Base-by-base conservation (phyloP, 805 yeast species). In the Groenewaldozyma salmanticensis region DNA sequence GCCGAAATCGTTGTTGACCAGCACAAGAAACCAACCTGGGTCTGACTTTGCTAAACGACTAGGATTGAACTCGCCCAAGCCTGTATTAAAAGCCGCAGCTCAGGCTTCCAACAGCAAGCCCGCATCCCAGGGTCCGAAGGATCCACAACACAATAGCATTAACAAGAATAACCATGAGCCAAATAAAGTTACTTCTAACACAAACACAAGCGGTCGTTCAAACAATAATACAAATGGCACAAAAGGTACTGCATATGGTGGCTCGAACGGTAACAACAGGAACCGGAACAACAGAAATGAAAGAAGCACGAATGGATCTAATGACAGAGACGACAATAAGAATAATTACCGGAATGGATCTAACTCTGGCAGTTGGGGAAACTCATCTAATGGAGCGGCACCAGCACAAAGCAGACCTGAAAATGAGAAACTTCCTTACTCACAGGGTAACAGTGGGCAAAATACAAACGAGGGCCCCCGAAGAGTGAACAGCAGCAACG, bases 151-250 rank as follows among this genome's bases (percentile, higher is more conserved):
- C 39, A 21, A 11, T 9, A 11, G 11, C 36, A n/a, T 36, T 33
- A 13, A 9, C 39, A 9, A 34, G n/a, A n/a, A 20, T 9, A 18
- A 15, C 37, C 29, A 9, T 24, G 29, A 7, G 13, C 13, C 29
- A 24, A 24, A 24, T 24, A 24, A 24, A 9, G 11, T 24, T 9
- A 9, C 29, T 7, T 13, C 21, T n/a, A n/a, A n/a, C n/a, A n/a
- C n/a, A n/a, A n/a, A n/a, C n/a, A n/a, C n/a, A n/a, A n/a, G n/a
- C n/a, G n/a, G n/a, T 13, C n/a, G n/a, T 18, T 13, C 9, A 13
- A 34, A 34, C 9, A 34, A 34, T 21, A 20, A 36, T 21, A 32
- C 32, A n/a, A 33, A 38, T 32, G 9, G 31, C 29, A 38, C 36
- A 7, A 36, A 15, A 6, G 15, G n/a, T n/a, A n/a, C n/a, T n/a